Conservation (phyloP, 108 stramenopile genomes). For the Pseudonitzschia multiseries region DNA sequence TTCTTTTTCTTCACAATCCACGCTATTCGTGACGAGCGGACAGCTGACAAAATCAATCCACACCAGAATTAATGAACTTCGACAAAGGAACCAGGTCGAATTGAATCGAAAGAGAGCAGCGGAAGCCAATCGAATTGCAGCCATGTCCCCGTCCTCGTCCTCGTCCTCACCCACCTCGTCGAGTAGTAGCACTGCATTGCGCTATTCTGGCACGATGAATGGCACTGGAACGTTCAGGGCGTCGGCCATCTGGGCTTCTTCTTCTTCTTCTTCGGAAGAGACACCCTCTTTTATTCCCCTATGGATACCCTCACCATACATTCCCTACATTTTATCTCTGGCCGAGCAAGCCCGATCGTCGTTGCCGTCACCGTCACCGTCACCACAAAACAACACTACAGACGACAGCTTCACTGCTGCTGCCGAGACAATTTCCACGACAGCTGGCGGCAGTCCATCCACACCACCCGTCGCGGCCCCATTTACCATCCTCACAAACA, state of each 20-base stretch:
- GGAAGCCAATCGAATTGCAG: conserved; percentile 7
- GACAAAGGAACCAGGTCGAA: conserved; percentile 25
- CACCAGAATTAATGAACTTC: conserved; percentile 34
- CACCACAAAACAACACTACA: background rate
- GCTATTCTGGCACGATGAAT: background rate
- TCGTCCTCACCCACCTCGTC: background rate
- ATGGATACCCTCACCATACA: conserved; percentile 64
- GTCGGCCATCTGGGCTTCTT: background rate
- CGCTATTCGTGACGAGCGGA: conserved; percentile 30
- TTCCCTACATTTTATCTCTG: conserved; percentile 47
- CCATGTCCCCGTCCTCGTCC: background rate
- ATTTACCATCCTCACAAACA: background rate
- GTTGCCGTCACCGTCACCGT: background rate
- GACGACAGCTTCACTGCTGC: background rate
- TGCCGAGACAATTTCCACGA: background rate
- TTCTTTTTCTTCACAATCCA: background rate
- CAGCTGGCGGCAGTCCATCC: too few species aligned
- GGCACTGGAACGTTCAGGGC: background rate
- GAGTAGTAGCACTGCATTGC: background rate
- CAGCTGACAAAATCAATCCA: conserved; percentile 29
- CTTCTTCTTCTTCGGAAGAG: conserved; percentile 10
- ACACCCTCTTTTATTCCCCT: conserved; percentile 51
- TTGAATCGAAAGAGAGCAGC: conserved; percentile 28
- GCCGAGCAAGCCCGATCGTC: background rate
- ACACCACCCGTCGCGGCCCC: background rate